Evolutionary conservation across 148 eudicot genomes (phyloP).

Genomic region (Linanthus parryae): DNA sequence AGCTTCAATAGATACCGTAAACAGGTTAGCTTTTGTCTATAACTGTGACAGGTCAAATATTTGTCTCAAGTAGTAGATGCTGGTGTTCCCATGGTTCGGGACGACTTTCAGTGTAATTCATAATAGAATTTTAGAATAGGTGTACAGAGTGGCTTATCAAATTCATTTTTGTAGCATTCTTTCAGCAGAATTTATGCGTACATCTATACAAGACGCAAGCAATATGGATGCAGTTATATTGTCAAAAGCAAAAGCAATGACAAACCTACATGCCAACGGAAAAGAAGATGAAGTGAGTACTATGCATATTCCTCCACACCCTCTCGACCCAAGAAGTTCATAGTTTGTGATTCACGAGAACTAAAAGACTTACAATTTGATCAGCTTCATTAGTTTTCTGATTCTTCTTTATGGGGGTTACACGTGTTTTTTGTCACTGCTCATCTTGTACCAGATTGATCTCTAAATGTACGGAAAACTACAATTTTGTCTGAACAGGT

Average conservation of each 20-base stretch:
- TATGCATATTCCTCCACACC: not conserved
- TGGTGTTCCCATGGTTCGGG: too few relatives aligned
- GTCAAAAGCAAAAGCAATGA: slow-evolving; percentile 48
- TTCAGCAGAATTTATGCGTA: slow-evolving; percentile 98
- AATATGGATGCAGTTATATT: slow-evolving; percentile 50
- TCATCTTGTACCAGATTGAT: too few relatives aligned
- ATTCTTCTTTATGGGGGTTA: too few relatives aligned
- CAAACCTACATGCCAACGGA: slow-evolving; percentile 39
- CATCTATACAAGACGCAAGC: slow-evolving; percentile 64
- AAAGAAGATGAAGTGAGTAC: slow-evolving; percentile 62
- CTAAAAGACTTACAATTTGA: too few relatives aligned
- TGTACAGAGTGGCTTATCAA: slow-evolving; percentile 42
- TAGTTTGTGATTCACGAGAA: too few relatives aligned
- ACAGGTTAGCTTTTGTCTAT: slow-evolving; percentile 77
- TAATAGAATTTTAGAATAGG: too few relatives aligned
- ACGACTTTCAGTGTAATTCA: too few relatives aligned
- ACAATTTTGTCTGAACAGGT: slow-evolving; percentile 38
- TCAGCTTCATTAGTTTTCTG: too few relatives aligned
- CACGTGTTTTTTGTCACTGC: too few relatives aligned
- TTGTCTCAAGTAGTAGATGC: too few relatives aligned
- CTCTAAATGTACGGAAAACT: slow-evolving; percentile 2
- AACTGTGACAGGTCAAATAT: too few relatives aligned
- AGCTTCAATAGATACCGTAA: slow-evolving; percentile 68
- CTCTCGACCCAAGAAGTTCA: too few relatives aligned
- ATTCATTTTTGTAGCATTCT: slow-evolving; percentile 98